A percentile compares a stretch with the other conserved stretches of the same genome.
phyloP scores from a whole-genome alignment of 768 basidiomycete species.

The Sporobolomyces pararoseus region DNA sequence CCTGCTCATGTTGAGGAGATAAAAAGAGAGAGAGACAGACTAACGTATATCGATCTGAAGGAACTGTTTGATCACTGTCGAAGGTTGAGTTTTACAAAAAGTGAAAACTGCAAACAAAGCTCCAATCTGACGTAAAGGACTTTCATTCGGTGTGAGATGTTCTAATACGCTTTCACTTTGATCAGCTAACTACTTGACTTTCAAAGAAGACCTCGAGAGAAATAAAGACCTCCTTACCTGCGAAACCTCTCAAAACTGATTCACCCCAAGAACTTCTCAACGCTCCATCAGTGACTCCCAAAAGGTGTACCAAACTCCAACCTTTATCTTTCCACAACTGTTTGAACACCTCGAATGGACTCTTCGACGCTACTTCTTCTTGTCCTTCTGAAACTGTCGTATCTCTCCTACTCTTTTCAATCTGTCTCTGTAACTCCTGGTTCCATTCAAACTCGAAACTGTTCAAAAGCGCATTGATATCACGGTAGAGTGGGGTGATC shows the following conservation, averaged over 20 bases:
- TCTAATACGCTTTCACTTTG: constrained; percentile 2
- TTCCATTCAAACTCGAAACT: constrained; percentile 6
- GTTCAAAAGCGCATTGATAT: constrained; percentile 6
- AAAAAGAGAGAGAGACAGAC: background rate
- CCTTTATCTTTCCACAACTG: constrained; percentile 14
- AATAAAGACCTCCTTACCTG: background rate
- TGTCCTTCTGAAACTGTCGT: too few species aligned
- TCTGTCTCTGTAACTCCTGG: background rate
- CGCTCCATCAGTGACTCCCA: constrained; percentile 25
- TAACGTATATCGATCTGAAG: constrained; percentile 22
- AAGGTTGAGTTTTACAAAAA: constrained; percentile 11
- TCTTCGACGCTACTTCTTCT: background rate
- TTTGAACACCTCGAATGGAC: constrained; percentile 27
- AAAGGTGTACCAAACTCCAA: constrained; percentile 17
- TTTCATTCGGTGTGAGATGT: background rate
- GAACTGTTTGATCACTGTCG: background rate
- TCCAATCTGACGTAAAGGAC: constrained; percentile 18
- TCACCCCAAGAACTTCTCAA: constrained; percentile 20
- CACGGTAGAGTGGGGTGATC: background rate
- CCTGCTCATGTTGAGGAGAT: too few species aligned
- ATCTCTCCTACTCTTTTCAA: background rate
- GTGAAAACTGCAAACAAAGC: constrained; percentile 21
- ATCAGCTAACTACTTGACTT: background rate
- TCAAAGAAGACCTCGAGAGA: background rate
- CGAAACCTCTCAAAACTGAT: constrained; percentile 24